Evolutionary conservation across 2,329 filamentous ascomycete genomes (phyloP).

Genomic region (Alternaria rosae): DNA sequence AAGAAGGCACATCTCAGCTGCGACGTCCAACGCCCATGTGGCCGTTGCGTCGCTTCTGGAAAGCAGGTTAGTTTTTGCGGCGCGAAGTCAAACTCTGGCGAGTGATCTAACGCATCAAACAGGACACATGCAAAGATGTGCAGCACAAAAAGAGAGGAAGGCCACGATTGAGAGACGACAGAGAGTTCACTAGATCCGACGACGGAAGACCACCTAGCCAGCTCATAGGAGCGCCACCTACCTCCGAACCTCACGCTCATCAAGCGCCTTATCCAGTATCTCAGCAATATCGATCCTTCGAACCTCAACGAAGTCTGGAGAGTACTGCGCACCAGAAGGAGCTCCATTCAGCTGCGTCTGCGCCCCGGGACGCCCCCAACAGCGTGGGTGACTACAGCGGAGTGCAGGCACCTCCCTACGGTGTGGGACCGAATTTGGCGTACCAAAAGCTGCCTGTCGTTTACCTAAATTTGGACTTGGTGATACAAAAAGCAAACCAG

Average conservation of each 20-base stretch:
- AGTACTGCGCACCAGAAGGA: constrained; percentile 26
- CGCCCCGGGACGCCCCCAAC: constrained; percentile 22
- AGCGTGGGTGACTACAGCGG: constrained; percentile 27
- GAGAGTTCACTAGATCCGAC: constrained; percentile 43
- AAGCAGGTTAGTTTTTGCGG: constrained; percentile 63
- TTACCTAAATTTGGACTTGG: constrained; percentile 58
- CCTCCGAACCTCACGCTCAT: constrained; percentile 29
- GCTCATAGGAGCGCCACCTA: constrained; percentile 31
- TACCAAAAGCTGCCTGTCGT: constrained; percentile 47
- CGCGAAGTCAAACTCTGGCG: not conserved
- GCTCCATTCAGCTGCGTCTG: constrained; percentile 21
- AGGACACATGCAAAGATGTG: constrained; percentile 82
- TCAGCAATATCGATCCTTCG: constrained; percentile 32
- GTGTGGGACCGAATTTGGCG: constrained; percentile 31
- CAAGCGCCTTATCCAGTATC: constrained; percentile 31
- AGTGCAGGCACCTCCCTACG: constrained; percentile 29
- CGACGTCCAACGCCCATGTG: constrained; percentile 76
- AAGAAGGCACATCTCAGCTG: constrained; percentile 79
- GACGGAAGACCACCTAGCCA: constrained; percentile 40
- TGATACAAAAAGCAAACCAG: constrained; percentile 55
- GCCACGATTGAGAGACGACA: constrained; percentile 73
- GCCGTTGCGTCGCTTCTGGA: constrained; percentile 77
- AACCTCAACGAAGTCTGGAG: constrained; percentile 30
- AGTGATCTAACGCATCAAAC: constrained; percentile 17
- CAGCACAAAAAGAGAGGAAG: constrained; percentile 86